Base-by-base conservation (phyloP, 768 basidiomycete species). In the Lactarius akahatsu region DNA sequence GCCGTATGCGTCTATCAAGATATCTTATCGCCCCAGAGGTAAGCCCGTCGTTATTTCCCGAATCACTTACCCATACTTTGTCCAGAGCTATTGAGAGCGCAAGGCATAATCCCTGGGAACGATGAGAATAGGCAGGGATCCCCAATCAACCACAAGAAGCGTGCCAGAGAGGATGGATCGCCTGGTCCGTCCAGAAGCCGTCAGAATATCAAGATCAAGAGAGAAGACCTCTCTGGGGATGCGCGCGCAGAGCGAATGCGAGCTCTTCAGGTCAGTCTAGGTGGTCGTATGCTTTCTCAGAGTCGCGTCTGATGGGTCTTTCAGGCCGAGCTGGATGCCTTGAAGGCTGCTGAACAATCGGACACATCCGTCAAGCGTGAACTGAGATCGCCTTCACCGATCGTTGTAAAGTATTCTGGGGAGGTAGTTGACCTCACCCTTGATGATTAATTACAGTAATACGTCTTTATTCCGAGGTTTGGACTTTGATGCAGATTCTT, bases 1-100 rank as follows among this genome's bases (percentile, higher is more conserved):
- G 16, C 66, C 66, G 2, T 59, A 10, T 45, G 45, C 40, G 20
- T 45, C 52, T 15, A 34, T 67, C 41, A 67, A 63, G 52, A 16
- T 67, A n/a, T 56, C 28, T 32, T 67, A 67, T 63, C 66, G 66
- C 11, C 66, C 66, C 23, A 67, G 61, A 63, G 61, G 66, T 67
- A 47, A 26, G 3, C 2, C 16, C 34, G 28, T 20, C 50, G 4
- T 28, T 3, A 4, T 2, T 54, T 59, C 18, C 32, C 20, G 4
- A 23, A 8, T 2, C 3, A 23, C n/a, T 43, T n/a, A 32, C 40
- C 43, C 16, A 67, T 58, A 3, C 23, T 11, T 54, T 28, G 15
- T 50, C 5, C 40, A 67, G 66, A 58, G 34, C 4, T 67, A 40
- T 60, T 67, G 62, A 63, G 38, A 43, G 66, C 66, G 3, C 57